Evolutionary conservation across 345 rosid genomes (phyloP), one percentile per base, ranked within the genome.

Genomic region (Heritiera littoralis): DNA sequence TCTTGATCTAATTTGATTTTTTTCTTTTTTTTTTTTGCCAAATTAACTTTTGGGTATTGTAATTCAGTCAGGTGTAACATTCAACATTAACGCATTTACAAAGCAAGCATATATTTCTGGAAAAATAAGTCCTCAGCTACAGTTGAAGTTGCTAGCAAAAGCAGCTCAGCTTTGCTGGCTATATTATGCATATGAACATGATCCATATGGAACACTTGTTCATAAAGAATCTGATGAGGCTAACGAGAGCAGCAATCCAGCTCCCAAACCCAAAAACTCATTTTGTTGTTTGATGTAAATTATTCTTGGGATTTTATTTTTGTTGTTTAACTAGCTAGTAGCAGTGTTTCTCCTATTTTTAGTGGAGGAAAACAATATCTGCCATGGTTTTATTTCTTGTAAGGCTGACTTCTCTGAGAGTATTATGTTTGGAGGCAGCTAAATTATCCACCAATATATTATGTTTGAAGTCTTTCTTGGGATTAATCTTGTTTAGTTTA

Each of bases 91-190:
- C 9, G 14, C 72, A 4, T 43, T n/a, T 67, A 43, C 72, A 43
- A 41, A 23, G 35, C 54, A 11, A 12, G 73, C n/a, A n/a, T 46
- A 46, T 68, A 68, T 45, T 20, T n/a, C 55, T 20, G 54, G 73
- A 46, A 68, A 68, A 68, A 12, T 45, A 4, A 23, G 14, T 30
- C 73, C 55, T 68, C 18, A 11, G 55, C 35, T 45, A 11, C 73
- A 45, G 17, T 5, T 68, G 7, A 67, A 67, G 72, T 43, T 67
- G 72, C 30, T 67, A n/a, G 72, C 52, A 43, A 43, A 41, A 12
- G 71, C 49, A 66, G 72, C 52, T 67, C 11, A 32, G 20, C 55
- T 68, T 68, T 68, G 55, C 18, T 68, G 73, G 55, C 23, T 68
- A 20, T 7, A 45, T 5, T 68, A 68, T 20, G 73, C 55, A 68